Evolutionary conservation across 2,329 filamentous ascomycete species (phyloP), one percentile per base, ranked within the genome.

Genomic region (Leptographium wingfieldii): DNA sequence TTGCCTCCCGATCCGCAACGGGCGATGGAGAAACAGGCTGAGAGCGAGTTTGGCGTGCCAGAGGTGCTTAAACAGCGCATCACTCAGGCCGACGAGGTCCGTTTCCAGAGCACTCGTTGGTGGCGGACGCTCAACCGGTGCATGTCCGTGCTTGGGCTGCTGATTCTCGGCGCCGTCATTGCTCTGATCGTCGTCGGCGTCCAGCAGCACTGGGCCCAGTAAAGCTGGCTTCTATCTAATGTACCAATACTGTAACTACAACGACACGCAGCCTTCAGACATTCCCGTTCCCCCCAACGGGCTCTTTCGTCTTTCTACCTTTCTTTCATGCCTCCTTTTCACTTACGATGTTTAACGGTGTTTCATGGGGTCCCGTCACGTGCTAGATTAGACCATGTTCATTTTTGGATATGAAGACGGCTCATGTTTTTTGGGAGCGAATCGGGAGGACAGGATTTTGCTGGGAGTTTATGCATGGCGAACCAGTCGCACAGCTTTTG

Each of bases 91-190:
- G 73, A 78, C 60, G 77, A 80, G 64, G 68, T 72, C 14, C 73
- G 74, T 49, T 80, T 76, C 64, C 74, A 76, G 65, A 82, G 77
- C 59, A 79, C 79, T 14, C 73, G 75, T 55, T 84, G 81, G 81
- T 84, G 81, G 81, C 75, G 81, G 60, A 78, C 75, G 56, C 72
- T 84, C 53, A 84, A 84, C 66, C 76, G 81, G 59, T 73, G 74
- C 64, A 83, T 84, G 81, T 77, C 80, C 31, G 65, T 83, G 54
- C 68, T 83, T 29, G 81, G 81, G 3, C 67, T 83, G 5, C 68
- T 83, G 55, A 74, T 84, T 38, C 70, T 83, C 25, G 79, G 76
- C 40, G 81, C 79, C 33, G 70, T 81, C 33, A 68, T 77, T 38
- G 76, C 78, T 12, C 73, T 84, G 55, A 74, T 75, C 22, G 73